Base-by-base conservation (phyloP, 768 basidiomycete genomes). In the Mycena capillaripes region DNA sequence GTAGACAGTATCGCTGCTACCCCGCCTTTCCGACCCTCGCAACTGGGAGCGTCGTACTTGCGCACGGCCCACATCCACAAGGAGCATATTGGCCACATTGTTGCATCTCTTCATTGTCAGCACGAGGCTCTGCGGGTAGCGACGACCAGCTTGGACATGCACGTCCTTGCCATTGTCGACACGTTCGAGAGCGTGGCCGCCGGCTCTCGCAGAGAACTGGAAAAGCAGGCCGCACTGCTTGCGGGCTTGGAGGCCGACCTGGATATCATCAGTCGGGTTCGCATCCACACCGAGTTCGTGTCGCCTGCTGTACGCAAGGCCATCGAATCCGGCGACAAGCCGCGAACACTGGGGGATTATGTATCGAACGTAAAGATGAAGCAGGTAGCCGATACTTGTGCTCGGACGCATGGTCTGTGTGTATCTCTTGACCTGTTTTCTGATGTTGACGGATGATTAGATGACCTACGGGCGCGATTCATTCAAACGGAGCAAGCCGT, bases 341-440 rank as follows among this genome's bases (percentile, higher is more conserved):
- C 88, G 17, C 86, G 95, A 53, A 93, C 92, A 14, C 80, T 96
- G 46, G 93, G 92, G 14, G 94, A 94, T 78, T 96, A 95, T 80
- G 94, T 96, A 29, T 92, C 92, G 19, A 87, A 86, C 74, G 88
- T 85, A 59, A 94, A 92, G 83, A 96, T 96, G 95, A 88, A 85
- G 76, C 89, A 93, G 78, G 95, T 96, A 1, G 93, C 90, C 3
- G 92, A 92, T 19, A 89, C 88, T 4, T 95, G 94, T 82, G 78
- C 83, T 19, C 86, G 87, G 57, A 90, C 92, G 29, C 92, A 95
- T 84, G 89, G 94, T 93, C 69, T 46, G 88, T 83, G 27, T 59
- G 5, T 50, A 38, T 46, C 62, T 34, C 27, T 25, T 50, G 11
- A 29, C 27, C 44, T n/a, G 21, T 30, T 48, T 14, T 32, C 4